Percentiles rank a stretch among this genome's conserved stretches.
Evolutionary conservation across 257 asterid species (phyloP).

Genomic region (Lycium ferocissimum): DNA sequence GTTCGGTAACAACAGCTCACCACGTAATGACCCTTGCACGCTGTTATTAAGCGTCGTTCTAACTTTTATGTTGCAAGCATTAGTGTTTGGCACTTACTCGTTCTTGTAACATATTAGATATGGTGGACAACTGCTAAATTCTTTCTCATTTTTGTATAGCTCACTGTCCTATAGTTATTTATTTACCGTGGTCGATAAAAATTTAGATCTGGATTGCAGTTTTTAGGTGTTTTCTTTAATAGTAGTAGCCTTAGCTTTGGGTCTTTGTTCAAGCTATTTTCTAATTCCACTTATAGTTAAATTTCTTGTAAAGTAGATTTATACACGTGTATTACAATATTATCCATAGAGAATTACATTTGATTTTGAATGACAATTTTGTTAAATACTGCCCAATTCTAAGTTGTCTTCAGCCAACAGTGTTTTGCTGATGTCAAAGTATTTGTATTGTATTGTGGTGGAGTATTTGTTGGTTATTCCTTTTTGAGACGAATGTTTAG

Average conservation of each 20-base stretch:
- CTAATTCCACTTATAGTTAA: conserved; percentile 1
- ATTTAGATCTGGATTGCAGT: neutral
- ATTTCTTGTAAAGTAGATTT: conserved; percentile 23
- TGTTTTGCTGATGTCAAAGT: neutral
- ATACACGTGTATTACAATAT: neutral
- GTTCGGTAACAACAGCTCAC: conserved; percentile 45
- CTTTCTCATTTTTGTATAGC: conserved; percentile 21
- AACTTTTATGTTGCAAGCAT: conserved; percentile 52
- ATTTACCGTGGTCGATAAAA: neutral
- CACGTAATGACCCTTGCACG: conserved; percentile 32
- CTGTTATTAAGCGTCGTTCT: conserved; percentile 32
- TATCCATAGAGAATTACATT: neutral
- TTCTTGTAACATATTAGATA: conserved; percentile 48
- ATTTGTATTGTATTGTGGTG: neutral
- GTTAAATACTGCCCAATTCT: neutral
- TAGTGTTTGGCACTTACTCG: conserved; percentile 46
- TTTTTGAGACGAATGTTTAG: no score
- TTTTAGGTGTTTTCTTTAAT: neutral
- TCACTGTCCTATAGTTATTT: conserved; percentile 21
- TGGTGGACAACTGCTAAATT: conserved; percentile 22
- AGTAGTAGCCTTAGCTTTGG: neutral
- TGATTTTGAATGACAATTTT: conserved; percentile 8
- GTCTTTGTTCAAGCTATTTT: neutral
- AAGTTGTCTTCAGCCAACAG: neutral
- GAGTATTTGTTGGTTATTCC: no score